These are phyloP conservation scores for Madurella fahalii DNA, from an alignment of 2,329 filamentous ascomycete genomes.

Conservation along the genomic window DNA sequence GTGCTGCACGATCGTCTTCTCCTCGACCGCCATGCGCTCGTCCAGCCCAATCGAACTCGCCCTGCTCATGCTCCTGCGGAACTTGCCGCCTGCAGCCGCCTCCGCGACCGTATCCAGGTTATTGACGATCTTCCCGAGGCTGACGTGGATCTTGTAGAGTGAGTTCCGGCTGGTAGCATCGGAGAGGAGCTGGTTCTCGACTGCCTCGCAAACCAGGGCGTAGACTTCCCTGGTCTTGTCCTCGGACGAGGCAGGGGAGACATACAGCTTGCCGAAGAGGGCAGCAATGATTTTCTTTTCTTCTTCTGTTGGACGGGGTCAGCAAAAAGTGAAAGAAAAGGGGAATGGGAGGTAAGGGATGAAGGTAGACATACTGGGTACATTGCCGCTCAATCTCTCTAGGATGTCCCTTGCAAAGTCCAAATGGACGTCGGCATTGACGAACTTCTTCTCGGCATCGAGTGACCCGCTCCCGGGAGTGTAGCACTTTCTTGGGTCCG, in stretches of 20 bases:
- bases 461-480: slow-evolving; percentile 38
- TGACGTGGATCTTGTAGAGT: slow-evolving; percentile 64
- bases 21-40: slow-evolving; percentile 32
- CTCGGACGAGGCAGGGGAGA: slow-evolving; percentile 63
- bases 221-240: slow-evolving; percentile 56
- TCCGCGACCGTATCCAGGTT: slow-evolving; percentile 38
- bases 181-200: slow-evolving; percentile 56
- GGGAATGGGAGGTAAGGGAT: not conserved
- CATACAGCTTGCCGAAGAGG: slow-evolving; percentile 76
- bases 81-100: slow-evolving; percentile 7
- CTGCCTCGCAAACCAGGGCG: slow-evolving; percentile 55
- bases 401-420: slow-evolving; percentile 73
- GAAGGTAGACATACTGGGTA: slow-evolving; percentile 55
- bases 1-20: slow-evolving; percentile 36
- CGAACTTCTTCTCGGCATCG: slow-evolving; percentile 58
- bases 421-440: slow-evolving; percentile 76
- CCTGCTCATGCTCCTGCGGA: slow-evolving; percentile 39
- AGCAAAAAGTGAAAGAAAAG: not conserved
- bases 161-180: slow-evolving; percentile 61
- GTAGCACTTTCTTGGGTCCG: slow-evolving; percentile 78
- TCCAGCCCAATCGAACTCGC: slow-evolving; percentile 40
- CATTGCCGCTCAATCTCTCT: slow-evolving; percentile 64
- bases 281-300: slow-evolving; percentile 79
- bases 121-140: slow-evolving; percentile 64
- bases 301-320: slow-evolving; percentile 55